Evolutionary conservation across 805 yeast genomes (phyloP).

Genomic region (Naumovozyma baii): DNA sequence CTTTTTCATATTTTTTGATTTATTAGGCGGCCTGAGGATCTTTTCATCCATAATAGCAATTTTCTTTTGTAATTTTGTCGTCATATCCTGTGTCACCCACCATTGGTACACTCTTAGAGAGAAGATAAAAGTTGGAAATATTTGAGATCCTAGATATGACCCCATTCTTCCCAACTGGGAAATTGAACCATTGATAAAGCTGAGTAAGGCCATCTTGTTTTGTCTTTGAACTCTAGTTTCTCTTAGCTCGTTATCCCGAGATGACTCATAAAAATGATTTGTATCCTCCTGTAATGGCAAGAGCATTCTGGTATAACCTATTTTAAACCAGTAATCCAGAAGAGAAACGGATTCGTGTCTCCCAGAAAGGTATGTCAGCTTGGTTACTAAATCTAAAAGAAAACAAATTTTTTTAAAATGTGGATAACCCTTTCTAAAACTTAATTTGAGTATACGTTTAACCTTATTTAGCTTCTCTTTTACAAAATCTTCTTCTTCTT

Average conservation of each 20-base stretch:
- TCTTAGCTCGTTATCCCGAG: neutral
- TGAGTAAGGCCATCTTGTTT: neutral
- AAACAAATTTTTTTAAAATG: conserved; percentile 38
- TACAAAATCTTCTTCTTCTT: conserved; percentile 11
- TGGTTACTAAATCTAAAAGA: conserved; percentile 44
- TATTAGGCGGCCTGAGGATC: conserved; percentile 22
- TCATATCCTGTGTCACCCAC: conserved; percentile 79
- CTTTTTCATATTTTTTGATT: conserved; percentile 1
- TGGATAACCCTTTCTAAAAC: conserved; percentile 58
- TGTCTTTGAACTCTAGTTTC: neutral
- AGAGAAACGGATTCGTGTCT: conserved; percentile 52
- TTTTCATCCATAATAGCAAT: conserved; percentile 38
- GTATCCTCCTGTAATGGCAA: conserved; percentile 9
- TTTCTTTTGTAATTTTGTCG: conserved; percentile 44
- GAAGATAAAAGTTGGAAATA: conserved; percentile 77
- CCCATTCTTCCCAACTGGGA: neutral
- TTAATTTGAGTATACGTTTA: conserved; percentile 4
- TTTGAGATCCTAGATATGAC: conserved; percentile 33
- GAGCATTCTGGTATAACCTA: conserved; percentile 44
- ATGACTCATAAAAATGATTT: neutral
- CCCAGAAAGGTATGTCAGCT: conserved; percentile 60
- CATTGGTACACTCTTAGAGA: conserved; percentile 78
- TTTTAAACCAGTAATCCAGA: conserved; percentile 48
- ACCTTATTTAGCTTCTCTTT: conserved; percentile 12
- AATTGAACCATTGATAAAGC: too few relatives aligned